Conservation (phyloP, 2,329 filamentous ascomycete species). For the Aspergillus sp. region DNA sequence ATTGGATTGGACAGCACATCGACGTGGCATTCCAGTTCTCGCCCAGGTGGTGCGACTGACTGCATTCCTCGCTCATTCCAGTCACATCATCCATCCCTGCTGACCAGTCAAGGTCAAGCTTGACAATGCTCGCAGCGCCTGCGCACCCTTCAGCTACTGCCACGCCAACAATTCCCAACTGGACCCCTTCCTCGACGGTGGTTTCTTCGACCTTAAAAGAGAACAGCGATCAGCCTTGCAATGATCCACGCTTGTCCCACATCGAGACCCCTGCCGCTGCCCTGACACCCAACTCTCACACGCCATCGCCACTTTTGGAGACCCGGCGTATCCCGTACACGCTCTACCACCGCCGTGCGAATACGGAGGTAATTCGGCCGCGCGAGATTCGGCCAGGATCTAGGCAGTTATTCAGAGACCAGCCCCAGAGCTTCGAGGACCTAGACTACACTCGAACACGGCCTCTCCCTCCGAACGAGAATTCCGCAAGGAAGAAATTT, state of each 20-base stretch:
- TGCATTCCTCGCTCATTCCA: conserved; percentile 28
- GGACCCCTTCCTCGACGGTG: conserved; percentile 19
- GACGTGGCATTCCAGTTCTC: conserved; percentile 39
- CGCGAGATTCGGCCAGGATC: conserved; percentile 26
- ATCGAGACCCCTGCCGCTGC: conserved; percentile 21
- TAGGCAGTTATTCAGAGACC: conserved; percentile 31
- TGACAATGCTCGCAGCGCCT: conserved; percentile 25
- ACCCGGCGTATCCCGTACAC: conserved; percentile 25
- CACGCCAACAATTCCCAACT: conserved; percentile 22
- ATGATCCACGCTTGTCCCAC: conserved; percentile 21
- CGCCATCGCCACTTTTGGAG: conserved; percentile 20
- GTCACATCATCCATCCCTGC: conserved; percentile 22
- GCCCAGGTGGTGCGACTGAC: conserved; percentile 27
- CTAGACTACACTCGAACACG: conserved; percentile 21
- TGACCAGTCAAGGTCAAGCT: conserved; percentile 23
- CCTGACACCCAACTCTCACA: conserved; percentile 23
- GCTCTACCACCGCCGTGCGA: conserved; percentile 39
- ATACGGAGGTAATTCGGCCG: conserved; percentile 38
- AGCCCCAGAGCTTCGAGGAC: conserved; percentile 30
- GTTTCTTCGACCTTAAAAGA: conserved; percentile 19
- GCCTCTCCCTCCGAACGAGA: conserved; percentile 28
- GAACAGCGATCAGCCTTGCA: conserved; percentile 19
- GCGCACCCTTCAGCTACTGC: conserved; percentile 25
- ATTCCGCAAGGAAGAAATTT: conserved; percentile 35
- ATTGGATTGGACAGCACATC: conserved; percentile 26